Base-by-base conservation (phyloP, 768 basidiomycete species). In the Saitozyma podzolica region DNA sequence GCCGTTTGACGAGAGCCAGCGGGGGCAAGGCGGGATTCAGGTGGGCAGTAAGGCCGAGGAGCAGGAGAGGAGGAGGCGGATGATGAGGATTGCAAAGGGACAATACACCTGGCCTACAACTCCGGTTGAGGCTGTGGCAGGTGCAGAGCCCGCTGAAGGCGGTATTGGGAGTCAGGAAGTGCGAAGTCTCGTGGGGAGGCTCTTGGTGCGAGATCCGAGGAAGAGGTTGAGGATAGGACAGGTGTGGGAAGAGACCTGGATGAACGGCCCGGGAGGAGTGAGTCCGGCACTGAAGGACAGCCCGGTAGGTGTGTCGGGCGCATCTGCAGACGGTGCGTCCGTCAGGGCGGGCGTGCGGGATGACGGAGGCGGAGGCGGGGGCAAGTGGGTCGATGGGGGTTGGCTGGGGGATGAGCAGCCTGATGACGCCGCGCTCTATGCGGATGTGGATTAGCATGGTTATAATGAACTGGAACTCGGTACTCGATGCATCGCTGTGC, bases 11-110 rank as follows among this genome's bases (percentile, higher is more conserved):
- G 50, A 62, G 37, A 29, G 29, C 41, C 58, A 16, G 58, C 45
- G 13, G 1, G 45, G 13, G 45, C 45, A 11, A 47, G 13, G 13
- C 45, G 11, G 13, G 45, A 47, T 13, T 6, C 13, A 11, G 6
- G 45, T 47, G 20, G 61, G 65, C 62, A 52, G 56, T 66, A 39
- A 29, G 50, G 20, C 58, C 63, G 56, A 65, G 53, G 58, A 72
- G 77, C 61, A 63, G 60, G 74, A 65, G 51, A 65, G 75, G 40
- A 54, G 80, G 59, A 73, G 80, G 52, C 81, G 83, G 74, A 79
- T 93, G 67, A 85, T 91, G 82, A 83, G 85, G 56, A 92, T 94
- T 70, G 91, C 91, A 13, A 84, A 86, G 73, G 89, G 87, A 50
- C 88, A 90, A 73, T 93, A 87, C 79, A 73, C 81, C 56, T 95